phyloP scores from a whole-genome alignment of 2,329 filamentous ascomycete genomes.

The Venturia pyrina region DNA sequence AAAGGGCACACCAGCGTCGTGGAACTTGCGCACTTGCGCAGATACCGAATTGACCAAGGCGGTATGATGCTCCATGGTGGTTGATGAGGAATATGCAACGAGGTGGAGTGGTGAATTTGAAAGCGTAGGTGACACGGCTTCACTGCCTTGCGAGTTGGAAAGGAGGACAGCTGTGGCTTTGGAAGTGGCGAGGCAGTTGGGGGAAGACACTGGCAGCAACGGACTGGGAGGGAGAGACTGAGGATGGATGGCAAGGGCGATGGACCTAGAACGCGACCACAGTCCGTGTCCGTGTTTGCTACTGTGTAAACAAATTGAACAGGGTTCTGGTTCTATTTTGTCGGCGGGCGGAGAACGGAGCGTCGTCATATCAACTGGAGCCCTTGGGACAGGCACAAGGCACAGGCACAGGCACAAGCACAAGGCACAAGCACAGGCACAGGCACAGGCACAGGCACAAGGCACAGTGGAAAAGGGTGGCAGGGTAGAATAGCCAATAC shows the following conservation, averaged over 20 bases:
- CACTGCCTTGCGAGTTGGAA: background rate
- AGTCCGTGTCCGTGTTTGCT: background rate
- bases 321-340: background rate
- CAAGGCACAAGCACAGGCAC: too few relatives aligned
- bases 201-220: background rate
- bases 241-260: background rate
- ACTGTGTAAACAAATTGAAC: too few relatives aligned
- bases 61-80: conserved; percentile 6
- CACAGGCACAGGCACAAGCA: background rate
- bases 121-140: background rate
- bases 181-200: background rate
- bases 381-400: too few relatives aligned
- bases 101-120: background rate
- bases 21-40: conserved; percentile 4
- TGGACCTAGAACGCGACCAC: background rate
- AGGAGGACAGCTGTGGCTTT: background rate
- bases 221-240: background rate
- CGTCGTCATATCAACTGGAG: background rate
- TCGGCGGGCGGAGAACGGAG: background rate
- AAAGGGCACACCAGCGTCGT: conserved; percentile 31
- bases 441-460: too few relatives aligned
- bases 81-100: background rate
- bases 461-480: too few relatives aligned
- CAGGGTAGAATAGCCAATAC: too few relatives aligned
- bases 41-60: background rate